Percentiles rank a stretch among this genome's conserved stretches.
Conservation (phyloP, 108 stramenopile genomes). For the Cyclotella choctawhatcheeana region DNA sequence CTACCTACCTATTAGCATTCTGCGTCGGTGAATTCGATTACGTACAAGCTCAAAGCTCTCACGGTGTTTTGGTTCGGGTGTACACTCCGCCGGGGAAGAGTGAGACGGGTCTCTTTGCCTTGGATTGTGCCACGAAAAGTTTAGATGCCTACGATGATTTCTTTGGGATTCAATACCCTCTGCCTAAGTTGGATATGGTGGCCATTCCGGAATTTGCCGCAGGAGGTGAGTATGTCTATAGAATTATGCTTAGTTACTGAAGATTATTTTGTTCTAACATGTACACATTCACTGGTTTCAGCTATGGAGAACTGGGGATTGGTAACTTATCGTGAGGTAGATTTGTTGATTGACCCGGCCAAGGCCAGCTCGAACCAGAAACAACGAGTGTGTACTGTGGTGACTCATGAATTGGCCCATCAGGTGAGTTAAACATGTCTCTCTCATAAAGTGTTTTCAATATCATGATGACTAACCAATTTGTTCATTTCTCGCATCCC, state of each 20-base stretch:
- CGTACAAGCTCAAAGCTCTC: slow-evolving; percentile 64
- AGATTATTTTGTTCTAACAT: slow-evolving; percentile 65
- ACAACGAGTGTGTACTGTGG: slow-evolving; percentile 94
- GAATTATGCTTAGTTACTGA: too few species aligned
- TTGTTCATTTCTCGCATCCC: too few species aligned
- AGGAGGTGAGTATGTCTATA: too few species aligned
- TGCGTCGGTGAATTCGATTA: slow-evolving; percentile 94
- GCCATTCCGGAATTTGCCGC: slow-evolving; percentile 93
- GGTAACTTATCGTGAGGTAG: slow-evolving; percentile 83
- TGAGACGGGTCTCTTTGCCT: slow-evolving; percentile 79
- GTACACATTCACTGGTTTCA: too few species aligned
- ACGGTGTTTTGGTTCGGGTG: slow-evolving; percentile 89
- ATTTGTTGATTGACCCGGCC: slow-evolving; percentile 88
- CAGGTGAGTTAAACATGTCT: slow-evolving; percentile 56
- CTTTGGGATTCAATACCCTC: slow-evolving; percentile 90
- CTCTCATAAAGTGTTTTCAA: not conserved
- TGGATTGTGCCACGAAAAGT: slow-evolving; percentile 78
- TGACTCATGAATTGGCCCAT: slow-evolving; percentile 98
- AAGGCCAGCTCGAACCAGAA: slow-evolving; percentile 79
- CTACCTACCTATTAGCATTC: slow-evolving; percentile 93
- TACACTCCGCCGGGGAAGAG: slow-evolving; percentile 94
- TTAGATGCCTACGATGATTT: slow-evolving; percentile 92
- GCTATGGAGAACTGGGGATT: slow-evolving; percentile 99
- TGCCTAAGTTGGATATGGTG: slow-evolving; percentile 97
- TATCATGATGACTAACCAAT: not conserved